Base-by-base conservation (phyloP, 2,329 filamentous ascomycete species). In the Diplodia scrobiculata region DNA sequence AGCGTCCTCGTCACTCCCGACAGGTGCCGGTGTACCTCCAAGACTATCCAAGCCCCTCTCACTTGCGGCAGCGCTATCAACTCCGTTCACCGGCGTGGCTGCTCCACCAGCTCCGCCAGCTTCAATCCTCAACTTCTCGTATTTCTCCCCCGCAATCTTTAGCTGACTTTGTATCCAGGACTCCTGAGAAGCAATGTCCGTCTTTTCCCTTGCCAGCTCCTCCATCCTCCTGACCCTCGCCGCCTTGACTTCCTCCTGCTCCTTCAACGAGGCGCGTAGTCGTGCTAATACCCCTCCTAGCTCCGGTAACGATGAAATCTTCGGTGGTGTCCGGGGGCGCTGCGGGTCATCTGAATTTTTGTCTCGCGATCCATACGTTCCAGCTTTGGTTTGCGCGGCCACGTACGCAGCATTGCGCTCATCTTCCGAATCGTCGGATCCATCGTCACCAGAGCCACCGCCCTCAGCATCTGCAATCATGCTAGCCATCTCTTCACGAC, bases 381-480 rank as follows among this genome's bases (percentile, higher is more conserved):
- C 94, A 3, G 91, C 90, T 21, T 90, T 86, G 9, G 91, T 93
- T 79, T 98, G 94, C 4, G 91, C 89, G 11, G 88, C 86, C 77
- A 97, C 93, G 78, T 96, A 98, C 0, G 91, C 93, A 2, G 89
- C 91, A 66, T 88, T 87, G 17, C 85, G 80, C 70, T 86, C 85
- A 45, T 83, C 76, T 68, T 88, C 86, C 1, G 84, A 86, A 69
- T 89, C 84, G 74, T 89, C 87, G 0, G 87, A 87, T 52, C 89
- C 87, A 25, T 86, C 88, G 65, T 94, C 91, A n/a, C 85, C 85
- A 1, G 84, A 87, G 5, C 59, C 87, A 21, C 82, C 81, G 0
- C 84, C 87, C 75, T 96, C 91, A 2, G 92, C 93, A 55, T 89
- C 86, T 3, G 89, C 83, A 72, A 98, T 97, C 70, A 96, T 83